Base-by-base conservation (phyloP, 2,329 filamentous ascomycete genomes). In the Zasmidium citrigriseum region DNA sequence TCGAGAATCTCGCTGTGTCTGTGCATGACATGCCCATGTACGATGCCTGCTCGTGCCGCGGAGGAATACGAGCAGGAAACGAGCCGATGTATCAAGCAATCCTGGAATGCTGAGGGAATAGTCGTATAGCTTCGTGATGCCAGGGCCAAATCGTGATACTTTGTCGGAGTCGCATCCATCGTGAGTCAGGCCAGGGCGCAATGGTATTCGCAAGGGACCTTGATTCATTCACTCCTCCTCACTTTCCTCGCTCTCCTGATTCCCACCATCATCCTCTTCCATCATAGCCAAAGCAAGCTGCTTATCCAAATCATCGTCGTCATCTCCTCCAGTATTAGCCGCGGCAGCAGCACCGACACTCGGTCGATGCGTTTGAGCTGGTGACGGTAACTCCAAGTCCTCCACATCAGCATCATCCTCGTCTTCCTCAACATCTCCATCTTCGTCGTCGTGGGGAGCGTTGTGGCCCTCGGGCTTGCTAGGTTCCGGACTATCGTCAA, bases 281-380 rank as follows among this genome's bases (percentile, higher is more conserved):
- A 75, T 68, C 65, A 75, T 60, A 0, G 75, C 78, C 54, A 74
- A 67, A 58, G 76, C 74, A 69, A 80, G 76, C 67, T 76, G 68
- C 18, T 67, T 73, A 63, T 77, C 76, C 51, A 78, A 65, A 72
- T 70, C 68, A 59, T 74, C 72, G 14, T 74, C 72, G 1, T 79
- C 77, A 24, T 77, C 76, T n/a, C 55, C 61, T 41, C 56, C 56
- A 49, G 52, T 46, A 38, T 45, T 46, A 46, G 57, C 60, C 14
- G 59, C 54, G 10, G 60, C 56, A n/a, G 65, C 52, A 27, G 62
- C 61, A 48, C 62, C 60, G 18, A 62, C 44, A 22, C 63, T 67
- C 18, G 66, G 65, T 54, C 61, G 64, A 51, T 72, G 70, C 49
- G 45, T 59, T 56, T 65, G 63, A 25, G 68, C 66, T 2, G 70